Evolutionary conservation across 108 stramenopile species (phyloP).

Genomic region (Pseudonitzschia delicatissima): DNA sequence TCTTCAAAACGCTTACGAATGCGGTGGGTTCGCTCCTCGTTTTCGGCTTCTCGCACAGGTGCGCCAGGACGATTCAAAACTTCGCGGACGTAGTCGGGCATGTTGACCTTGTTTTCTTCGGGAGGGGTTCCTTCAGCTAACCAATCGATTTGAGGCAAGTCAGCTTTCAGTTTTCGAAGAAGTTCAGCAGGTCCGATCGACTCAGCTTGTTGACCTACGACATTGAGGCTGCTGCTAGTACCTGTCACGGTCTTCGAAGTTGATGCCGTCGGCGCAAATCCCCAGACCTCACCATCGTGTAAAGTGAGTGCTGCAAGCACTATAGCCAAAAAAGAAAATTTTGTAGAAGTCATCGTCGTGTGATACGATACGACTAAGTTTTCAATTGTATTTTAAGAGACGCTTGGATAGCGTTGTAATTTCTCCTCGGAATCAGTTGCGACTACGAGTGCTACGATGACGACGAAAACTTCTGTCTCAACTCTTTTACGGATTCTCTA

Average conservation of each 20-base stretch:
- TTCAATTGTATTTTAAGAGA: too few relatives aligned
- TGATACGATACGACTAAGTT: too few relatives aligned
- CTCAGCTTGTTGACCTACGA: constrained; percentile 62
- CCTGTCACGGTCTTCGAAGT: neutral
- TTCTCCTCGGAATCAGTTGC: too few relatives aligned
- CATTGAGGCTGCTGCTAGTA: constrained; percentile 16
- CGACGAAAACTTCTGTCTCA: too few relatives aligned
- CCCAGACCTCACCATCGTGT: neutral
- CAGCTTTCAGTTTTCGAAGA: constrained; percentile 52
- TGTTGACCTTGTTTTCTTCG: constrained; percentile 62
- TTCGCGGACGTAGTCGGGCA: constrained; percentile 56
- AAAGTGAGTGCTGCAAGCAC: neutral
- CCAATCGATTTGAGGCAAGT: constrained; percentile 62
- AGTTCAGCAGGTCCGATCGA: constrained; percentile 61
- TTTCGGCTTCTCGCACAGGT: constrained; percentile 68
- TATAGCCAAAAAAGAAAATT: neutral
- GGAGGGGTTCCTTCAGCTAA: constrained; percentile 55
- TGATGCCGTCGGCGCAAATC: neutral
- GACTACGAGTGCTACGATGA: too few relatives aligned
- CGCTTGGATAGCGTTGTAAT: too few relatives aligned
- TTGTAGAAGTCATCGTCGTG: neutral
- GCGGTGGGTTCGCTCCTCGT: constrained; percentile 52
- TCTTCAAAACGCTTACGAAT: constrained; percentile 58
- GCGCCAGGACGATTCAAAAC: constrained; percentile 52
- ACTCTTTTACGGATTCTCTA: too few relatives aligned